Conservation (phyloP, 169 alveolate genomes). For the Cardiosporidium cionae region DNA sequence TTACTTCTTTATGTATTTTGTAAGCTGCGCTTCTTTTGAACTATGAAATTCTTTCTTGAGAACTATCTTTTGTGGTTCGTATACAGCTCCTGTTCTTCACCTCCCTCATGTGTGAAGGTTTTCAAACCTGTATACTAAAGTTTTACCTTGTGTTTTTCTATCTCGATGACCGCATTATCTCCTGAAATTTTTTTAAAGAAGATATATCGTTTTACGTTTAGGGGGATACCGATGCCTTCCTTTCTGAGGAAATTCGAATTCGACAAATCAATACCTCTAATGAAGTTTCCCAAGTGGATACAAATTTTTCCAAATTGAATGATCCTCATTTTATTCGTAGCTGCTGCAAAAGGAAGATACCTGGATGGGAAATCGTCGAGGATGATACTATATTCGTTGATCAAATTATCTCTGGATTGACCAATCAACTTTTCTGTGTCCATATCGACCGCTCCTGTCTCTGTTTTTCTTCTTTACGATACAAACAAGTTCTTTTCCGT, state of each 20-base stretch:
- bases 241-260: background rate
- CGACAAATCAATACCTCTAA: background rate
- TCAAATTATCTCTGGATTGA: conserved; percentile 6
- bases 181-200: too few species aligned
- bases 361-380: background rate
- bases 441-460: background rate
- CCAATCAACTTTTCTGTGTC: conserved; percentile 11
- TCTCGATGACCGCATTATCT: too few species aligned
- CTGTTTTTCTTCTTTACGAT: background rate
- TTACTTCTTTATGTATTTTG: too few species aligned
- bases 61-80: too few species aligned
- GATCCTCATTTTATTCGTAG: background rate
- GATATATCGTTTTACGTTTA: too few species aligned
- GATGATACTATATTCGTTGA: background rate
- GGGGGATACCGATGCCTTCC: too few species aligned
- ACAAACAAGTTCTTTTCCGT: conserved; percentile 6
- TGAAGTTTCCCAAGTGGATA: background rate
- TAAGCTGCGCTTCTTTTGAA: too few species aligned
- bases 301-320: background rate
- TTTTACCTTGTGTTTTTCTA: too few species aligned
- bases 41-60: too few species aligned
- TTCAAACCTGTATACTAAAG: too few species aligned
- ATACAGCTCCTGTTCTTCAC: too few species aligned
- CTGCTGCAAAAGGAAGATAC: background rate
- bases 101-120: too few species aligned